Base-by-base conservation (phyloP, 2,329 filamentous ascomycete species). In the Aspergillus transmontanensis region DNA sequence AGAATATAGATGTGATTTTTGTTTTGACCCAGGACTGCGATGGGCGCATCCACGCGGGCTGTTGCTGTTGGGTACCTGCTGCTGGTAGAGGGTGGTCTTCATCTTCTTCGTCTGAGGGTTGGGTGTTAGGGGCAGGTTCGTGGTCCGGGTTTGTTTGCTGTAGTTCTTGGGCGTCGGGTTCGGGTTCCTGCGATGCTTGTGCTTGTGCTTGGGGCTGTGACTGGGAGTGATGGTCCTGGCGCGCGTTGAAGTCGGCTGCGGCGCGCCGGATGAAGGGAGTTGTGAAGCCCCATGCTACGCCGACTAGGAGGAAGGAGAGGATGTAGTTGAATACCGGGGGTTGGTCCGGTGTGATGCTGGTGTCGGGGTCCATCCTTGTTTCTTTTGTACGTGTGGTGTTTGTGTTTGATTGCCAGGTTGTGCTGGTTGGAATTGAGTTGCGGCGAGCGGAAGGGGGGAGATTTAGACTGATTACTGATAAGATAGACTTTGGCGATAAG, bases 181-280 rank as follows among this genome's bases (percentile, higher is more conserved):
- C 36, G 2, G 36, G 30, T 9, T 7, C 28, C 36, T 45, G 39
- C 21, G 53, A 12, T 53, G 50, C 32, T 46, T 19, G 43, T 39
- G 36, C 14, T 39, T 39, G 43, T 30, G 16, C 39, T 41, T 41
- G 39, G 19, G 30, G 50, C 19, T 60, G 62, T 26, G 64, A 57
- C n/a, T 65, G 63, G 5, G 63, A 54, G 36, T 69, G 69, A 28
- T 69, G 70, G 39, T 76, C 75, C 65, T 78, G 76, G 58, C 87
- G 84, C 3, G 89, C 89, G 59, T 83, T 86, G 80, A 95, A 93
- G 65, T 89, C 85, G 56, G 90, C 85, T 2, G 94, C 94, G 11
- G 94, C 94, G 66, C 87, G 87, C 28, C 94, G 90, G 84, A 98
- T 96, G 82, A 98, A 97, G 60, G 90, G 90, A 23, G 93, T 96